Evolutionary conservation across 2,329 filamentous ascomycete genomes (phyloP), one percentile per base, ranked within the genome.

Genomic region (Sodiomyces alkalinus): DNA sequence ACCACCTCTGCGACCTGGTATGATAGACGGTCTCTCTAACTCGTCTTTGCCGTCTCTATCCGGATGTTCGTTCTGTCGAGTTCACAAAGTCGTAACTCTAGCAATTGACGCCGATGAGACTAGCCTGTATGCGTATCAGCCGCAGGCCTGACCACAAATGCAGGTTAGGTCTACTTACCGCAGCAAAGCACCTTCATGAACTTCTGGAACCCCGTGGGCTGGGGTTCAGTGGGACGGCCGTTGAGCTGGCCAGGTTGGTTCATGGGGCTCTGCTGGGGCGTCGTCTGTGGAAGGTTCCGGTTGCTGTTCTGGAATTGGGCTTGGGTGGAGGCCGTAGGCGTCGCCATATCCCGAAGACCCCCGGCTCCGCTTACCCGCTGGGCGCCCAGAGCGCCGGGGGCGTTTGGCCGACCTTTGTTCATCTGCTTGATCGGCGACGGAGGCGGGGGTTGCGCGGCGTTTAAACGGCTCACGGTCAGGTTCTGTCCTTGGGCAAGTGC

Each of bases 291-390:
- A 40, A 92, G 68, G 53, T 93, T 90, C 52, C 83, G 81, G 48
- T 80, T 81, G 60, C 83, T 93, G 67, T 83, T 87, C 62, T 92
- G 85, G 66, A 93, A 94, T 52, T 94, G 87, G 41, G 87, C 87
- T 56, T 92, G 82, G 39, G 83, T 94, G 49, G 83, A 93, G 45
- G 80, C 82, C 49, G 86, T 78, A 43, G 85, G 81, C 39, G 86
- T 87, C 47, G 74, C 72, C 53, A 79, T 72, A 52, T 92, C 81
- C 52, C 74, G 68, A 46, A 75, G 66, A 52, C 69, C 74, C 64
- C 73, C 73, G 58, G 64, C 67, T 61, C 68, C 74, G 67, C 75
- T 85, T 57, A 70, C 72, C 60, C 83, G 74, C 64, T 86, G 80
- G 49, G 70, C 66, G 54, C 69, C 68, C 53, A 76, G 69, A 48